Evolutionary conservation across 495 filamentous ascomycete species (phyloP).

Genomic region (Aspergillus coremiiformis): DNA sequence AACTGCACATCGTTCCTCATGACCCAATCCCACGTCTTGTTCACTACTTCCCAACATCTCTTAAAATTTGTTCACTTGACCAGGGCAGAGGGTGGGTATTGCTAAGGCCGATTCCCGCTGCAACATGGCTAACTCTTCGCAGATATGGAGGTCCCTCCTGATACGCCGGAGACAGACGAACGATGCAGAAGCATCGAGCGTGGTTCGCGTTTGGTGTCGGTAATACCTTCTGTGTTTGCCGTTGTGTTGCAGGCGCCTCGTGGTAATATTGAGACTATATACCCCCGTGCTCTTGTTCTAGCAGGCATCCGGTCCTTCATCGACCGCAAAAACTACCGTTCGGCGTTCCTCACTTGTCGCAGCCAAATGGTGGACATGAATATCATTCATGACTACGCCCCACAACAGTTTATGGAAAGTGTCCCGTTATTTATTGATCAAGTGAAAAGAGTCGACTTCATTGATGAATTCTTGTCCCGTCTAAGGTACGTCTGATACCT

Average conservation of each 20-base stretch:
- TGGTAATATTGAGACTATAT: slow-evolving; percentile 94
- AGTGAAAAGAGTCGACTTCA: slow-evolving; percentile 72
- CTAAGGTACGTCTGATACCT: slow-evolving; percentile 52
- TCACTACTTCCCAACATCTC: slow-evolving; percentile 84
- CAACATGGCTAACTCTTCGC: slow-evolving; percentile 9
- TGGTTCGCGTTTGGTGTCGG: slow-evolving; percentile 77
- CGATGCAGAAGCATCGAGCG: slow-evolving; percentile 88
- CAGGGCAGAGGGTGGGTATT: slow-evolving; percentile 51
- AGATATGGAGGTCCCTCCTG: slow-evolving; percentile 75
- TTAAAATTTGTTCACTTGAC: slow-evolving; percentile 88
- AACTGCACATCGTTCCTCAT: slow-evolving; percentile 88
- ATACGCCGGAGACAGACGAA: slow-evolving; percentile 88
- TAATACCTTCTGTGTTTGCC: slow-evolving; percentile 77
- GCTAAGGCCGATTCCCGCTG: not conserved
- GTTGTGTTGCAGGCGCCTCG: slow-evolving; percentile 87
- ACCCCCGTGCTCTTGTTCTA: slow-evolving; percentile 83
- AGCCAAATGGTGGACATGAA: slow-evolving; percentile 97
- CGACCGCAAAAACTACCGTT: slow-evolving; percentile 68
- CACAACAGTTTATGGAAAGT: slow-evolving; percentile 70
- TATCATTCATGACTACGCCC: slow-evolving; percentile 88
- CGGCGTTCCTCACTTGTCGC: slow-evolving; percentile 79
- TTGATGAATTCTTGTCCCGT: slow-evolving; percentile 88
- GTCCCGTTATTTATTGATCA: slow-evolving; percentile 77
- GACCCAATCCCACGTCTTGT: slow-evolving; percentile 77
- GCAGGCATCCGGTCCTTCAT: slow-evolving; percentile 78